Evolutionary conservation across 192 early-diverging fungal genomes (phyloP).

Genomic region (Chytriomyces sp.): DNA sequence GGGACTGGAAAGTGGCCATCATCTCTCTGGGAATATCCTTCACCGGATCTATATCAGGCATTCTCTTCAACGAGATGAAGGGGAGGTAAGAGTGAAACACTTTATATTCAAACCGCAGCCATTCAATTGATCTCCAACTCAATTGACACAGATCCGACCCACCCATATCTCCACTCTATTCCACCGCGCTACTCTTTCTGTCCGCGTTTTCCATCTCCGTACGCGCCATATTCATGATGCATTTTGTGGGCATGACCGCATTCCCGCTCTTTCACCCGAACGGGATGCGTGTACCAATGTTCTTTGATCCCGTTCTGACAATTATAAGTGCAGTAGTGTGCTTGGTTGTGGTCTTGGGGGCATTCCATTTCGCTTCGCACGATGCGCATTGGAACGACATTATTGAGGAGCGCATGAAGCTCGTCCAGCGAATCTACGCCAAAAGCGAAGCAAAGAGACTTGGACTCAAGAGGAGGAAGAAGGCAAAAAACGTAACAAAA

Average conservation of each 20-base stretch:
- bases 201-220: constrained; percentile 13
- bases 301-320: constrained; percentile 5
- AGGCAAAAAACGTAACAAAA: no score
- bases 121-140: no score
- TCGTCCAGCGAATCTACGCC: neutral
- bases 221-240: constrained; percentile 24
- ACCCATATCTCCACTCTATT: neutral
- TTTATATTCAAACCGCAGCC: no score
- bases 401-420: constrained; percentile 1
- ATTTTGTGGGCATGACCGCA: constrained; percentile 27
- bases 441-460: neutral
- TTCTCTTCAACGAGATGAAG: constrained; percentile 10
- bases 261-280: neutral
- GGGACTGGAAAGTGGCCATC: neutral
- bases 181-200: neutral
- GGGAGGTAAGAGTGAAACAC: constrained; percentile 12
- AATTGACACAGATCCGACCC: constrained; percentile 14
- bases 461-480: no score
- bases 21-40: constrained; percentile 12
- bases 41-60: constrained; percentile 13
- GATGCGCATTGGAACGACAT: constrained; percentile 21
- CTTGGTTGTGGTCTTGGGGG: neutral
- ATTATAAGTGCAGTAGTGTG: constrained; percentile 6
- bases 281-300: neutral
- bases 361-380: constrained; percentile 4